These are phyloP conservation scores for Dryas drummondii DNA, from an alignment of 306 rosid genomes.

Conservation along the genomic window DNA sequence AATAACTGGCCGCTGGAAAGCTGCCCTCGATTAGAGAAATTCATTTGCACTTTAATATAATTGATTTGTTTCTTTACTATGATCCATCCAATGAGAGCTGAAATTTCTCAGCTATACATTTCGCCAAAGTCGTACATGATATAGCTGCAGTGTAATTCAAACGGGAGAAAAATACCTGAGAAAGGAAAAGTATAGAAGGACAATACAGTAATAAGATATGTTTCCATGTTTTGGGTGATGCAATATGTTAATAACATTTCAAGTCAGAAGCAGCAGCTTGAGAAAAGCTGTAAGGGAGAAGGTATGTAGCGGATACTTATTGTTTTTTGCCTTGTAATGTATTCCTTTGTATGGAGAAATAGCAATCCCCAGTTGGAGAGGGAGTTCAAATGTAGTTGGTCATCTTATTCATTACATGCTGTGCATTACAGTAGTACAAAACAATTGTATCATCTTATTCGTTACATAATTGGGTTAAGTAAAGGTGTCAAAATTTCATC, in stretches of 20 bases:
- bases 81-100: constrained; percentile 4
- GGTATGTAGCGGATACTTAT: constrained; percentile 3
- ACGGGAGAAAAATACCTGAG: constrained; percentile 23
- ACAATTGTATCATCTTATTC: background rate
- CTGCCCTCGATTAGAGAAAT: constrained; percentile 73
- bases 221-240: constrained; percentile 3
- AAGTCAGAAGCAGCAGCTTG: constrained; percentile 5
- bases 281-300: constrained; percentile 8
- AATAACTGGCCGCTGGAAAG: constrained; percentile 70
- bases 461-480: background rate
- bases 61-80: constrained; percentile 37
- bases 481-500: background rate
- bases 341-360: constrained; percentile 1
- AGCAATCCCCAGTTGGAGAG: background rate
- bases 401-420: background rate
- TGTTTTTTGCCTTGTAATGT: background rate
- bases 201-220: constrained; percentile 30
- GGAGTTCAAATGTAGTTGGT: background rate
- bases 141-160: constrained; percentile 34
- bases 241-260: constrained; percentile 1
- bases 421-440: constrained; percentile 3
- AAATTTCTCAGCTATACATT: constrained; percentile 15
- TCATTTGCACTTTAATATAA: constrained; percentile 16
- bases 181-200: constrained; percentile 13
- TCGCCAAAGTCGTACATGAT: constrained; percentile 30